Conservation (phyloP, 108 stramenopile genomes). For the Aurantiochytrium sp. region DNA sequence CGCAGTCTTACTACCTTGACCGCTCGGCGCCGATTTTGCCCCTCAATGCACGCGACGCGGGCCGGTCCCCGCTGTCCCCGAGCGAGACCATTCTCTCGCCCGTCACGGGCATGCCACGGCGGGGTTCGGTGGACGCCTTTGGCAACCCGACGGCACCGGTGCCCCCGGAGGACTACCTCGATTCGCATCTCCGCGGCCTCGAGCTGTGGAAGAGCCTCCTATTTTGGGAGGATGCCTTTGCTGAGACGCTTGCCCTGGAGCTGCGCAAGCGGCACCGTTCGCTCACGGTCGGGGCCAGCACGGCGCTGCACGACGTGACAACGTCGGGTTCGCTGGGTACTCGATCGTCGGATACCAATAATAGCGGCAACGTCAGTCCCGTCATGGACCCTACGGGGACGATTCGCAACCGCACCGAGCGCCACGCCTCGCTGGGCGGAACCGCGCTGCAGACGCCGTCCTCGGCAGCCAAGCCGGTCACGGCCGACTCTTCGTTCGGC, state of each 20-base stretch:
- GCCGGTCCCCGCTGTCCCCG: background rate
- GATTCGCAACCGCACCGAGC: background rate
- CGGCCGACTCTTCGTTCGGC: too few relatives aligned
- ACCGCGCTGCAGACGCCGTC: background rate
- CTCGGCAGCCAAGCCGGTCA: too few relatives aligned
- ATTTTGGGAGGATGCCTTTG: constrained; percentile 12
- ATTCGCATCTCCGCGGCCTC: background rate
- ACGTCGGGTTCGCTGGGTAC: background rate
- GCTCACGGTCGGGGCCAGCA: background rate
- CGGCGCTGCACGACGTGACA: background rate
- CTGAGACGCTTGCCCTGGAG: background rate
- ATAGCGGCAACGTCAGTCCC: too few relatives aligned
- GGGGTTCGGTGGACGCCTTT: background rate
- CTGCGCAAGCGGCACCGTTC: background rate
- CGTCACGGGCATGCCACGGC: background rate
- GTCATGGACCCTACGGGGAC: too few relatives aligned
- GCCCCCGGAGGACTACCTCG: background rate
- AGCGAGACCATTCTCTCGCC: background rate
- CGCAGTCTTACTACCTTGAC: constrained; percentile 12
- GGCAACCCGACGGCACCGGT: background rate
- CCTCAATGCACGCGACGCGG: background rate
- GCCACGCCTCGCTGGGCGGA: background rate
- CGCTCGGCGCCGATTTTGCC: background rate
- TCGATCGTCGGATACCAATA: too few relatives aligned
- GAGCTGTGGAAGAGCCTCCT: constrained; percentile 9